Base-by-base conservation (phyloP, 140 eudicot genomes). In the Cichorium intybus region DNA sequence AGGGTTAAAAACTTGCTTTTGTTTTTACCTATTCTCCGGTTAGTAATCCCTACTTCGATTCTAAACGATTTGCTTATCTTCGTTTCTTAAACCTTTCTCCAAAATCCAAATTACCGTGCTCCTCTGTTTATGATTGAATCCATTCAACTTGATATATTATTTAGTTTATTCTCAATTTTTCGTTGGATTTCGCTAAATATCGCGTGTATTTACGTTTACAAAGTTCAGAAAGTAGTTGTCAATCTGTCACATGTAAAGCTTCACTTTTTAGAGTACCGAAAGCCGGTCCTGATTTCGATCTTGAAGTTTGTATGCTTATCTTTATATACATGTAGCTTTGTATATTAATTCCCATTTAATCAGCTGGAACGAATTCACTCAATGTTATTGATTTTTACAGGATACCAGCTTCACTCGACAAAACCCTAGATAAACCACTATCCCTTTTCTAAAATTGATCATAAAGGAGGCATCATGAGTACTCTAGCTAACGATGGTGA, bases 401-500 rank as follows among this genome's bases (percentile, higher is more conserved):
- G 10, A 4, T 3, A 29, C 15, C 7, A 43, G 49, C 49, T 14
- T 14, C 12, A 15, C 1, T 43, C 2, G 0, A 3, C 49, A 43
- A 43, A 43, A 43, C 49, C 49, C 49, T 43, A 43, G 49, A 0
- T 43, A 43, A 43, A 43, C 49, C 49, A 18, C 46, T 14, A 20
- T 5, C 15, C 20, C 1, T 43, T 0, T 43, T 14, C 49, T 10
- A 3, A 6, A 1, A 39, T 9, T 16, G 41, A 55, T 39, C 9
- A 10, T 10, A 39, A 43, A 52, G 68, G 21, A 65, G 68, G 20
- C 49, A 73, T 27, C 60, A 79, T 79, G 84, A 49, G 51, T 72
- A 57, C 60, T 70, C 35, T 64, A 51, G 48, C 60, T 9, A 77
- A 76, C 2, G 94, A 86, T 18, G 86, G 55, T 33, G 95, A 79